Evolutionary conservation across 352 stramenopile species (phyloP).

Genomic region (Globisporangium echinulatum): DNA sequence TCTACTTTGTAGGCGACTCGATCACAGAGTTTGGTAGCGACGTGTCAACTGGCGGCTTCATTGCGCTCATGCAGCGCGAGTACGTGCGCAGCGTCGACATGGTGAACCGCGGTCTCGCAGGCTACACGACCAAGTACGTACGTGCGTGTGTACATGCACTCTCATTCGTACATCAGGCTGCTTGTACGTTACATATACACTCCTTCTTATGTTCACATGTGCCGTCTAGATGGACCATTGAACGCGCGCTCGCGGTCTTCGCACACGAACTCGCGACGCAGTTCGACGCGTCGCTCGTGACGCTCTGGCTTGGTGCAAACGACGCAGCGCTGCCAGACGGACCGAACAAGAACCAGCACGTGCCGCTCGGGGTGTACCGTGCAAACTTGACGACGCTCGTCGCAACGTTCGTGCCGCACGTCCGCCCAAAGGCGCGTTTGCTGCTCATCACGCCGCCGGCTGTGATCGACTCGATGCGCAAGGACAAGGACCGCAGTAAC

Average conservation of each 20-base stretch:
- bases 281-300: slow-evolving; percentile 30
- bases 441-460: slow-evolving; percentile 43
- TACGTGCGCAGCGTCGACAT: slow-evolving; percentile 53
- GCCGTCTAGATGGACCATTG: slow-evolving; percentile 25
- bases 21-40: slow-evolving; percentile 50
- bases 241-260: slow-evolving; percentile 35
- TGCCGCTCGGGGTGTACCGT: slow-evolving; percentile 37
- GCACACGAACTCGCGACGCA: slow-evolving; percentile 23
- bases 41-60: slow-evolving; percentile 33
- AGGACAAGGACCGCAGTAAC: slow-evolving; percentile 33
- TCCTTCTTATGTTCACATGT: not conserved
- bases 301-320: slow-evolving; percentile 56
- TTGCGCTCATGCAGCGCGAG: slow-evolving; percentile 32
- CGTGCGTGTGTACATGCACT: not conserved
- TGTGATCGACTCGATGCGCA: slow-evolving; percentile 26
- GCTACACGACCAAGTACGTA: slow-evolving; percentile 39
- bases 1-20: slow-evolving; percentile 59
- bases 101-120: slow-evolving; percentile 45
- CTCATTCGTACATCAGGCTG: not conserved
- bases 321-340: slow-evolving; percentile 39
- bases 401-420: slow-evolving; percentile 12
- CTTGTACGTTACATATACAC: not conserved
- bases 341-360: slow-evolving; percentile 21
- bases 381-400: slow-evolving; percentile 32
- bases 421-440: slow-evolving; percentile 19